Evolutionary conservation across 2,329 filamentous ascomycete genomes (phyloP).

Genomic region (Aspergillaceae sp.): DNA sequence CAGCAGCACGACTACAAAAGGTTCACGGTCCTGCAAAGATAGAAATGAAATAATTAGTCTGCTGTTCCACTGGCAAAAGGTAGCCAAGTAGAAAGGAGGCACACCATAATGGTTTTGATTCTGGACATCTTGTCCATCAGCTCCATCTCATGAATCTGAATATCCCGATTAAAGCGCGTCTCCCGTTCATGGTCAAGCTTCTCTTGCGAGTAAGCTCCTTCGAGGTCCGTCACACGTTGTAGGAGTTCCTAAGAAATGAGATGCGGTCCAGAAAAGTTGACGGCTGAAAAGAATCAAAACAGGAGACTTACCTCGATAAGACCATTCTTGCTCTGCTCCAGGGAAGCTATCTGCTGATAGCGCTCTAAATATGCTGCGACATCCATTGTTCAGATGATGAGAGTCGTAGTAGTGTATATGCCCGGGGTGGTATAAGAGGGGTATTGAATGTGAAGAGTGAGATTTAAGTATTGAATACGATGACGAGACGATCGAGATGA

Average conservation of each 20-base stretch:
- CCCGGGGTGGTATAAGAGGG: not conserved
- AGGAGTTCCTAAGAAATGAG: conserved; percentile 35
- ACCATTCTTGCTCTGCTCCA: conserved; percentile 41
- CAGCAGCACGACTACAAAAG: conserved; percentile 47
- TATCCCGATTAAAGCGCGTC: conserved; percentile 40
- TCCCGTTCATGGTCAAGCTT: conserved; percentile 42
- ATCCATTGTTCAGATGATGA: conserved; percentile 15
- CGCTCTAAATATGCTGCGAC: conserved; percentile 31
- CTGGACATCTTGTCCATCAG: conserved; percentile 40
- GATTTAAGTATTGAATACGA: not conserved
- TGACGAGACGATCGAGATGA: not conserved
- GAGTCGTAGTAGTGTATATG: not conserved
- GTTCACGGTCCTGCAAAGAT: conserved; percentile 39
- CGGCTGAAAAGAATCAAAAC: not conserved
- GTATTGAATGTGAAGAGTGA: not conserved
- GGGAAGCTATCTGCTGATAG: conserved; percentile 35
- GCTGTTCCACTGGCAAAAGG: not conserved
- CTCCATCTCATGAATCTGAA: conserved; percentile 40
- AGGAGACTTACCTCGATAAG: conserved; percentile 37
- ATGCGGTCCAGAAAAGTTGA: not conserved
- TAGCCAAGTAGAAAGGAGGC: not conserved
- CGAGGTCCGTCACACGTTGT: conserved; percentile 36
- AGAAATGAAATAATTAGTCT: conserved; percentile 2
- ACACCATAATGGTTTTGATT: conserved; percentile 40
- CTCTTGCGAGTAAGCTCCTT: conserved; percentile 35